Conservation (phyloP, 2,329 filamentous ascomycete genomes). For the Ophiostoma perfectum region DNA sequence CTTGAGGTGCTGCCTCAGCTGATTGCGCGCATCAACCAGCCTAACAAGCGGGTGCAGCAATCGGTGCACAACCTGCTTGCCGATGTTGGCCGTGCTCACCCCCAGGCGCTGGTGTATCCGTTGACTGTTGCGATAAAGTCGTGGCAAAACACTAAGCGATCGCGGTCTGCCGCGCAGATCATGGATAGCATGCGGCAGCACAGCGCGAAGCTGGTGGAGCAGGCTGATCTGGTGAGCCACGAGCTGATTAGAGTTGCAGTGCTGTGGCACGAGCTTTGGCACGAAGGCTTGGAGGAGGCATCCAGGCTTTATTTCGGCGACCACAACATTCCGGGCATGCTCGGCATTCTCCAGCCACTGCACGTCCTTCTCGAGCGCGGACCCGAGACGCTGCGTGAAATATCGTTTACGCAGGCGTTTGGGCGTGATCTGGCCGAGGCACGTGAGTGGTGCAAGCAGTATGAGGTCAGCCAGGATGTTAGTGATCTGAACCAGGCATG, state of each 20-base stretch:
- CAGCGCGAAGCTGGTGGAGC: conserved; percentile 84
- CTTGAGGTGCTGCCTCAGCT: conserved; percentile 96
- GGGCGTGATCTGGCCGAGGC: conserved; percentile 92
- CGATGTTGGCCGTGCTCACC: conserved; percentile 89
- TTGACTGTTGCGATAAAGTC: conserved; percentile 98
- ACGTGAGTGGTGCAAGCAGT: conserved; percentile 91
- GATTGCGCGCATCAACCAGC: conserved; percentile 95
- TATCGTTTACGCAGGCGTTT: conserved; percentile 96
- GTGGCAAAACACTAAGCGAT: conserved; percentile 70
- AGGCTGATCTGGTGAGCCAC: conserved; percentile 90
- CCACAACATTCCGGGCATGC: conserved; percentile 97
- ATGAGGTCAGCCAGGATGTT: conserved; percentile 79
- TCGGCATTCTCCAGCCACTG: conserved; percentile 79
- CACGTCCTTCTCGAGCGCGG: conserved; percentile 88
- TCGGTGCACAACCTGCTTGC: conserved; percentile 88
- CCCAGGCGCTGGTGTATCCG: conserved; percentile 93
- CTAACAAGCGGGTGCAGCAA: conserved; percentile 78
- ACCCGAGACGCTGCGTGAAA: conserved; percentile 87
- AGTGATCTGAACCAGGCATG: conserved; percentile 96
- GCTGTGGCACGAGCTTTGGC: conserved; percentile 98
- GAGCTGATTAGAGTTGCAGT: conserved; percentile 96
- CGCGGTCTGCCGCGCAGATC: conserved; percentile 81
- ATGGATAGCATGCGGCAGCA: conserved; percentile 99
- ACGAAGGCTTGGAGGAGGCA: conserved; percentile 94
- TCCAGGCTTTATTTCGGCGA: conserved; percentile 96